Evolutionary conservation across 2,329 filamentous ascomycete species (phyloP), one percentile per base, ranked within the genome.

Genomic region (Fusarium pseudograminearum): DNA sequence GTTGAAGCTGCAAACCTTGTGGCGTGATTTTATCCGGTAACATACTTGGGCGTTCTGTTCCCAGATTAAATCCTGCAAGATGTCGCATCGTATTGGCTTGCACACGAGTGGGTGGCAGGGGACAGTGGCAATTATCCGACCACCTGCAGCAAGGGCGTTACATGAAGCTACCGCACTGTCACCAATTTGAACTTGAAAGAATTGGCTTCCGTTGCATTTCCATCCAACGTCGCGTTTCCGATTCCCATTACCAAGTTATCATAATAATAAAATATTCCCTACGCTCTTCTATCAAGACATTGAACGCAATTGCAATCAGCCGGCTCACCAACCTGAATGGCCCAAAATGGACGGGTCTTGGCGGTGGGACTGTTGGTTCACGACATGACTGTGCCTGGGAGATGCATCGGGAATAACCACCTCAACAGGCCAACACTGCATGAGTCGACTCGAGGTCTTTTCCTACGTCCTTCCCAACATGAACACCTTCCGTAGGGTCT

Each of bases 381-480:
- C 5, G 8, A 8, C 11, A 16, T 44, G 12, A 15, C 61, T 64
- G 61, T 12, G 61, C 59, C 59, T 1, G 44, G 4, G 12, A 16
- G 12, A 30, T 57, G 61, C 50, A 64, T 64, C 44, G 61, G 51
- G 26, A 48, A 20, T 42, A 33, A 7, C 20, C 28, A 38, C 31
- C 44, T 40, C 10, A 34, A 57, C 26, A n/a, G 12, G 31, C n/a
- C 18, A 38, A 16, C 5, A 33, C 10, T 44, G 3, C 18, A 47
- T 42, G 15, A 6, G 28, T 0, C 16, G 7, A 6, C 2, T 20
- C 31, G n/a, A 36, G 34, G 6, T 36, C n/a, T 61, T 59, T 36
- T 12, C 6, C 15, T 34, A 1, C 6, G 22, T 26, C 20, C 42
- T 57, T 33, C 31, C 31, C 28, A 40, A 57, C n/a, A 7, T 4